Evolutionary conservation across 495 filamentous ascomycete species (phyloP).

Genomic region (Aspergillus bridgeri): DNA sequence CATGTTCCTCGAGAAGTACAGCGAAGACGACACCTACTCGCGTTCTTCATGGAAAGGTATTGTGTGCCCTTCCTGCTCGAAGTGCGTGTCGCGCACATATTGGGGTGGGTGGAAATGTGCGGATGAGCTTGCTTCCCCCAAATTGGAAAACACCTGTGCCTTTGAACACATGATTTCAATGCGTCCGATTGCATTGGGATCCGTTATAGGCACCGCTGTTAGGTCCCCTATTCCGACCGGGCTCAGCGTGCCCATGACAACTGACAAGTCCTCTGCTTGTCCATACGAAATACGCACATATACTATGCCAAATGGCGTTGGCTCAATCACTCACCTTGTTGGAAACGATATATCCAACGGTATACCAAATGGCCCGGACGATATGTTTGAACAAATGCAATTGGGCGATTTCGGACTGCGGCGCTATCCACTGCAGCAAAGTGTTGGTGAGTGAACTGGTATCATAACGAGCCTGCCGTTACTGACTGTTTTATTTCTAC

Average conservation of each 20-base stretch:
- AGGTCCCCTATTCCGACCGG: slow-evolving; percentile 24
- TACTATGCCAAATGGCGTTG: slow-evolving; percentile 36
- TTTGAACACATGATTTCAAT: slow-evolving; percentile 39
- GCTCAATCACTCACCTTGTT: slow-evolving; percentile 61
- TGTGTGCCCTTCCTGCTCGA: slow-evolving; percentile 66
- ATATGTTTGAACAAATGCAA: slow-evolving; percentile 63
- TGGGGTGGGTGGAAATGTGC: slow-evolving; percentile 67
- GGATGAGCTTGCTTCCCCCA: slow-evolving; percentile 9
- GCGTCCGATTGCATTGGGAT: slow-evolving; percentile 31
- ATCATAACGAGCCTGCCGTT: slow-evolving; percentile 10
- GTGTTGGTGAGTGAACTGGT: slow-evolving; percentile 31
- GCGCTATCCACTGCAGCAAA: slow-evolving; percentile 46
- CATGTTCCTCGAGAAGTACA: slow-evolving; percentile 27
- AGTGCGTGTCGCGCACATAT: slow-evolving; percentile 57
- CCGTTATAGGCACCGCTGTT: slow-evolving; percentile 29
- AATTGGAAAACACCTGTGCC: slow-evolving; percentile 42
- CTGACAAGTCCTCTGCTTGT: slow-evolving; percentile 16
- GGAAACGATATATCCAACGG: slow-evolving; percentile 50
- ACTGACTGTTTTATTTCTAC: neutral
- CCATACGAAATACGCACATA: slow-evolving; percentile 33
- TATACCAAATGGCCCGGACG: slow-evolving; percentile 54
- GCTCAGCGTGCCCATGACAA: slow-evolving; percentile 10
- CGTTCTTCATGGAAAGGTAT: slow-evolving; percentile 58
- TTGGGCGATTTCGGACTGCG: slow-evolving; percentile 52
- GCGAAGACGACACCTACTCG: slow-evolving; percentile 26